phyloP scores from a whole-genome alignment of 352 stramenopile species.

The Phytophthora palmivora region DNA sequence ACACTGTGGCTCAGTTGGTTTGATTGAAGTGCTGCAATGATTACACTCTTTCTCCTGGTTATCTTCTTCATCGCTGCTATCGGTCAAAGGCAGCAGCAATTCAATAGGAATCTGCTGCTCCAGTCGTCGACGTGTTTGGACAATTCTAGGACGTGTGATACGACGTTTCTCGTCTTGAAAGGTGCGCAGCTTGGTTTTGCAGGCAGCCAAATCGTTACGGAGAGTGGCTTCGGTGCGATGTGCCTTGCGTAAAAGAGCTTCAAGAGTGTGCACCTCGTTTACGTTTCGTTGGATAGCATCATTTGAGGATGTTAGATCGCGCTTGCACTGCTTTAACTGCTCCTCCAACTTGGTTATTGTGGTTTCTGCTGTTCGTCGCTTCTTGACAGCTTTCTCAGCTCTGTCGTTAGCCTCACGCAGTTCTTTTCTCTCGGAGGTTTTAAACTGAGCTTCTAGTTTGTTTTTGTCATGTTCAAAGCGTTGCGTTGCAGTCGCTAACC shows the following conservation, averaged over 20 bases:
- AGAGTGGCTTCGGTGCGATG: slow-evolving; percentile 44
- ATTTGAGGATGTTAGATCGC: slow-evolving; percentile 16
- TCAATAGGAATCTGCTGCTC: slow-evolving; percentile 26
- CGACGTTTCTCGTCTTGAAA: slow-evolving; percentile 31
- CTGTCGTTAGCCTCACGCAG: slow-evolving; percentile 35
- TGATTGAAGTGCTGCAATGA: not conserved
- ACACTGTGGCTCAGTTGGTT: slow-evolving; percentile 4
- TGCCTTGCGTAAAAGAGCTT: slow-evolving; percentile 34
- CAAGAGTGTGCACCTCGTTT: slow-evolving; percentile 24
- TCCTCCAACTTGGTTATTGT: slow-evolving; percentile 14
- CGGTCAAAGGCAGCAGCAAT: slow-evolving; percentile 26
- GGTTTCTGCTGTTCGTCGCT: slow-evolving; percentile 30
- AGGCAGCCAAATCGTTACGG: slow-evolving; percentile 28
- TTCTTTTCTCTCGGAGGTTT: slow-evolving; percentile 31
- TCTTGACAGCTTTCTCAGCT: slow-evolving; percentile 35
- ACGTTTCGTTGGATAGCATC: slow-evolving; percentile 11
- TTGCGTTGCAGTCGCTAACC: slow-evolving; percentile 34
- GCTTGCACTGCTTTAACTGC: slow-evolving; percentile 35
- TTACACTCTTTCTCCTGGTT: slow-evolving; percentile 14
- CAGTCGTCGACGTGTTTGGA: slow-evolving; percentile 5
- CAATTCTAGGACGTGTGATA: not conserved
- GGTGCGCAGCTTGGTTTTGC: slow-evolving; percentile 31
- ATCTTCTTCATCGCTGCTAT: slow-evolving; percentile 31
- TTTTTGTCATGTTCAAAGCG: slow-evolving; percentile 40
- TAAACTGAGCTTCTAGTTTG: slow-evolving; percentile 32